These are phyloP conservation scores for Claviceps africana DNA, from an alignment of 2,329 filamentous ascomycete genomes.

Conservation along the genomic window DNA sequence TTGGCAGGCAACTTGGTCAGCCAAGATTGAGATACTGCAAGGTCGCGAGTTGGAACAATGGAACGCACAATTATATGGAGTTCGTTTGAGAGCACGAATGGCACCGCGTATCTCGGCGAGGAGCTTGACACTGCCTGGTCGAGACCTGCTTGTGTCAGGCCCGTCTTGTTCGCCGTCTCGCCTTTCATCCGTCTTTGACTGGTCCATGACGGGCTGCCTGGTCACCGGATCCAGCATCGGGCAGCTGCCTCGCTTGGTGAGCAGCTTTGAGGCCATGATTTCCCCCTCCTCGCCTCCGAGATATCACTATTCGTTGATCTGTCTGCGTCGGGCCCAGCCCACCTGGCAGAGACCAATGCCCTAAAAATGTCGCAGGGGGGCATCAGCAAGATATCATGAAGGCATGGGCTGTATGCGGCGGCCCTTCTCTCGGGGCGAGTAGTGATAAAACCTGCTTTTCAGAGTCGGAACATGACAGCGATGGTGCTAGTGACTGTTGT, in stretches of 20 bases:
- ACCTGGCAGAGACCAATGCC: background rate
- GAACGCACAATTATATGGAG: constrained; percentile 14
- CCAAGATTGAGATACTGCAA: too few species aligned
- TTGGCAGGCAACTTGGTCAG: background rate
- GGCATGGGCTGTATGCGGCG: background rate
- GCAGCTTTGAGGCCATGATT: constrained; percentile 15
- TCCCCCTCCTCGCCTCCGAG: background rate
- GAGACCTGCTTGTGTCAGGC: constrained; percentile 11
- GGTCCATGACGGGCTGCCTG: background rate
- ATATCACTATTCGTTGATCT: background rate
- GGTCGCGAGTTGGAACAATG: background rate
- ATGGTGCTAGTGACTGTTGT: background rate
- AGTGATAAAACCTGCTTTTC: background rate
- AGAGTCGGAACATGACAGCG: background rate
- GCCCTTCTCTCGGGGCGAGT: background rate
- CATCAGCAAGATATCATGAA: background rate
- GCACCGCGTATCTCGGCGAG: constrained; percentile 23
- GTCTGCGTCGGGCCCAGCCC: background rate
- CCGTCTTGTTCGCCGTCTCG: constrained; percentile 4
- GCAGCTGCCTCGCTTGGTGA: constrained; percentile 15
- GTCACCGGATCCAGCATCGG: constrained; percentile 10
- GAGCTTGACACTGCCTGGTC: constrained; percentile 16
- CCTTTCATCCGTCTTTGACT: background rate
- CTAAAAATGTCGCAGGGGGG: background rate
- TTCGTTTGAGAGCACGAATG: constrained; percentile 19